Base-by-base conservation (phyloP, 2,329 filamentous ascomycete genomes). In the Monosporascus sp. region DNA sequence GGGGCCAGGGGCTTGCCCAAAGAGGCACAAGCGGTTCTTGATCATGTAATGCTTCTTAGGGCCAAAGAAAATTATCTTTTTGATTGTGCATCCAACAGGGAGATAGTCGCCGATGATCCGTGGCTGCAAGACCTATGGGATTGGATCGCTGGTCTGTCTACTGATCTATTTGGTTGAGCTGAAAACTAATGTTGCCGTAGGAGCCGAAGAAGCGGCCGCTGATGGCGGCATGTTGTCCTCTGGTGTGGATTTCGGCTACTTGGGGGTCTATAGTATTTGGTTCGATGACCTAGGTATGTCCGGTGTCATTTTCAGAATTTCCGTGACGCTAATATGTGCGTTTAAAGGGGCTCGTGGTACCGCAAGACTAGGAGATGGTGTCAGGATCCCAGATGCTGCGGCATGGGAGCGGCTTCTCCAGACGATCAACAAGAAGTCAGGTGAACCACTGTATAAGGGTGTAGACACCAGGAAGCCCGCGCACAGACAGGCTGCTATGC, bases 91-190 rank as follows among this genome's bases (percentile, higher is more conserved):
- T 79, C 74, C 47, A 94, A 94, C 62, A 79, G 80, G 56, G 71
- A 77, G 6, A 79, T 92, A n/a, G 78, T 88, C 1, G 74, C 78
- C 6, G 87, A 90, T 55, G 85, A 92, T 62, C 82, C 81, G 31
- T 89, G 88, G 82, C 74, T 93, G n/a, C 79, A 84, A 53, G 86
- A 88, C 52, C 73, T 89, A n/a, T 95, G 90, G 90, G 81, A 83
- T 47, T 89, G 88, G 77, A 76, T 92, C 47, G 77, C 81, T 54
- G 83, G 87, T 84, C 63, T 64, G 74, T 77, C 14, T 22, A 58
- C n/a, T 14, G 18, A 47, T 41, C 31, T 51, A 17, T 5, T n/a
- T 42, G 5, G 22, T 6, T 31, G 9, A 41, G 24, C 17, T 5
- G 6, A 37, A 50, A 18, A 48, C 59, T 65, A 37, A 65, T 44